Evolutionary conservation across 192 early-diverging fungal genomes (phyloP), one percentile per base, ranked within the genome.

Genomic region (Coemansia sp.): DNA sequence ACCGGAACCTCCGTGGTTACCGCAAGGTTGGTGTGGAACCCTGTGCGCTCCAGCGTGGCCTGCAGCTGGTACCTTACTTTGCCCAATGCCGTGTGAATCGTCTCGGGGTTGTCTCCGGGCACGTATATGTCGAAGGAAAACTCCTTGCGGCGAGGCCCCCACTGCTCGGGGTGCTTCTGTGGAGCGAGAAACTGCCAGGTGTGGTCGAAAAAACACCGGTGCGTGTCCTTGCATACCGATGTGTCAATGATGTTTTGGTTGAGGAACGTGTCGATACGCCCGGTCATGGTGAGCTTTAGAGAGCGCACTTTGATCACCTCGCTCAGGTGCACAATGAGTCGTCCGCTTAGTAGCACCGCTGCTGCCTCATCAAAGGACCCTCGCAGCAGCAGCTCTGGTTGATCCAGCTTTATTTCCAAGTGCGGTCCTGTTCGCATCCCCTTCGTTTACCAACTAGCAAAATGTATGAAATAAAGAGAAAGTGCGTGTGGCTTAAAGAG

Each of bases 91-190:
- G 75, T 76, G 15, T 74, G 65, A 10, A 79, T 67, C 0, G 85
- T 80, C 54, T 87, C 85, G 5, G 85, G 85, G 39, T 84, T 59
- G 23, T 81, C 53, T 8, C 85, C 85, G 6, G 76, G 67, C 2
- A 87, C n/a, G 9, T 72, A 53, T 30, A 85, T 19, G 42, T 85
- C 83, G 46, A 87, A 87, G 23, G 62, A 58, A 68, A 67, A 84
- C 20, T 37, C 59, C 41, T 80, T 57, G 40, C 44, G 63, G 26
- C 61, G 70, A 53, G 8, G 55, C 4, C 9, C 14, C 19, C 14
- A 15, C 39, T 81, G 59, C 18, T 49, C 37, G 6, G 64, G 37
- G 26, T 71, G 65, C 18, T 63, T 61, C 48, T 76, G 67, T 9
- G 62, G 33, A 28, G 67, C 59, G 14, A 82, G 65, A 57, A 83